Conservation (phyloP, 495 filamentous ascomycete species). For the Lepraria neglecta region DNA sequence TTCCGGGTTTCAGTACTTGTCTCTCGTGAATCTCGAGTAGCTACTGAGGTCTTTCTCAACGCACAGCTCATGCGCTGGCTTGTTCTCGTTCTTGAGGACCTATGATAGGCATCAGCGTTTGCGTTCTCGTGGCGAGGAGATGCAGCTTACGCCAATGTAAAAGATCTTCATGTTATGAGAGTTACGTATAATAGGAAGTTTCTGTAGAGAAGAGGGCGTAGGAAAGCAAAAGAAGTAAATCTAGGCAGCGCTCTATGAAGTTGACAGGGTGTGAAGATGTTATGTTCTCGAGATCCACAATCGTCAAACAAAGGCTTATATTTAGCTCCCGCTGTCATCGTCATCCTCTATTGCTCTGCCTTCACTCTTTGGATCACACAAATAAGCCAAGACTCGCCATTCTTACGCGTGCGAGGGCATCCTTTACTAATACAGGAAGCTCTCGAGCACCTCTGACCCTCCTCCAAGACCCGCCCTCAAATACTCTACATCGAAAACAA, state of each 20-base stretch:
- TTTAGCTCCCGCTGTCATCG: constrained; percentile 21
- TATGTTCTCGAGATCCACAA: background rate
- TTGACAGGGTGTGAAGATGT: background rate
- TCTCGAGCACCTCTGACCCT: too few relatives aligned
- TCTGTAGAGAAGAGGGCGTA: background rate
- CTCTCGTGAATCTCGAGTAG: constrained; percentile 74
- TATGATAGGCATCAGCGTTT: constrained; percentile 33
- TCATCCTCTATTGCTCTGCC: constrained; percentile 17
- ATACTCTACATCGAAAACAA: background rate
- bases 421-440: too few relatives aligned
- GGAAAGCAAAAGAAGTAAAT: background rate
- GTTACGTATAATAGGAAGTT: background rate
- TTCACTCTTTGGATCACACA: background rate
- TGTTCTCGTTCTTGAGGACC: constrained; percentile 74
- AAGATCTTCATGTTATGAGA: constrained; percentile 74
- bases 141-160: constrained; percentile 74
- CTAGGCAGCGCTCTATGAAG: background rate
- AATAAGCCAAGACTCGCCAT: background rate
- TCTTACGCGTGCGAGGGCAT: background rate
- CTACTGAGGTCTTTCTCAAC: constrained; percentile 72
- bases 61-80: constrained; percentile 75
- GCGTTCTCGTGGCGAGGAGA: constrained; percentile 10
- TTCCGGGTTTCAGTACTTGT: constrained; percentile 38
- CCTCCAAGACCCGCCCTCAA: too few relatives aligned
- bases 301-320: constrained; percentile 15